phyloP scores from a whole-genome alignment of 106 monocot species.

The Xerophyta viscosa region DNA sequence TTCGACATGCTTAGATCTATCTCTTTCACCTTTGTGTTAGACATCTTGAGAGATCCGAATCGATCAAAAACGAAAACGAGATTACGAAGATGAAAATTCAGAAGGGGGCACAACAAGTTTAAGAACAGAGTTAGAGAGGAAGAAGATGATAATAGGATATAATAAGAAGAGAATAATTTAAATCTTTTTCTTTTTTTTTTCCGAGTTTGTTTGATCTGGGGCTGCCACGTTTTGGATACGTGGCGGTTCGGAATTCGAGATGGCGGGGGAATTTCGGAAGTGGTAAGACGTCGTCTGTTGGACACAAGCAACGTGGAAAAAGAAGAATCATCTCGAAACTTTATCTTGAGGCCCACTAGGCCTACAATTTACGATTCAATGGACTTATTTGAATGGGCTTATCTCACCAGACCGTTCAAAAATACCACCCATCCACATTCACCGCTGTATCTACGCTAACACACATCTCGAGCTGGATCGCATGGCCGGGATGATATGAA shows the following conservation, averaged over 20 bases:
- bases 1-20: too few relatives aligned
- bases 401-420: too few relatives aligned
- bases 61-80: neutral
- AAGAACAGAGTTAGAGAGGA: neutral
- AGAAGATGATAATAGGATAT: neutral
- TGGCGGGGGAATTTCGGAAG: too few relatives aligned
- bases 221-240: neutral
- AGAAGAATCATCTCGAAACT: neutral
- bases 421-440: too few relatives aligned
- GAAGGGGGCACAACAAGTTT: too few relatives aligned
- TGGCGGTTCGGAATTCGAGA: slow-evolving; percentile 3
- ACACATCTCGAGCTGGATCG: too few relatives aligned
- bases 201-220: neutral
- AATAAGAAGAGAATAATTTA: too few relatives aligned
- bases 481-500: too few relatives aligned
- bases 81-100: too few relatives aligned
- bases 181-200: too few relatives aligned
- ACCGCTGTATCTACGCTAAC: too few relatives aligned
- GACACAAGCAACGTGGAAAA: neutral
- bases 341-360: neutral
- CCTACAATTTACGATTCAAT: neutral
- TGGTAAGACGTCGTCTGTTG: neutral
- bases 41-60: neutral
- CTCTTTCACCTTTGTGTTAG: neutral
- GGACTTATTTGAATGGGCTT: neutral